Base-by-base conservation (phyloP, 176 grass and related monocot species). In the Calamus simplicifolius region DNA sequence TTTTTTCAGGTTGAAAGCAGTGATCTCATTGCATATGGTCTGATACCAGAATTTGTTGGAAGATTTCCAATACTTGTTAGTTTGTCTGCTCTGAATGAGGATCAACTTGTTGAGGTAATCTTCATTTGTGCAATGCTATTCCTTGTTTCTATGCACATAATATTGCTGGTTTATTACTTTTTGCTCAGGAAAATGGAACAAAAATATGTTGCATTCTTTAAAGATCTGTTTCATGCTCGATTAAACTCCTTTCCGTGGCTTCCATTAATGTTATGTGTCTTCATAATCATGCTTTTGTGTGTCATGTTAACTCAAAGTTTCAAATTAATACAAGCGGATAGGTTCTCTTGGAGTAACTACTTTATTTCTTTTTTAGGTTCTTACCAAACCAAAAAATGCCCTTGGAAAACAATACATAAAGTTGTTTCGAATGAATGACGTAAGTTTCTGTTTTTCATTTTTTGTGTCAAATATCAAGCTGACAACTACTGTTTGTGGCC, bases 1-100 rank as follows among this genome's bases (percentile, higher is more conserved):
- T 28, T 54, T 28, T 35, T 75, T 72, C 71, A 87, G 71, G 84
- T 82, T 72, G 84, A 82, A 76, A 82, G 79, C 72, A 71, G 71
- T 8, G 84, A 87, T 79, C 84, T 87, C 57, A 75, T 87, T 75
- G 57, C 84, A 26, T 87, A 87, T 68, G 84, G 84, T 64, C 77
- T 87, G 23, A 87, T 87, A 25, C 79, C 84, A 69, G 84, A 87
- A 60, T 87, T 87, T 64, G 79, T 87, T 52, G 84, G 84, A 63
- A 87, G 84, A 72, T 87, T 87, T 82, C 79, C 84, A 28, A 67
- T 87, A 79, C 75, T 87, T 82, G 79, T 81, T 79, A 82, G 79
- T 82, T 69, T 87, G 48, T 87, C 75, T n/a, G 77, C 79, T 4
- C 84, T 87, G 19, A 87, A 69, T 1, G 79, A 82, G 51, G 79